Conservation (phyloP, 169 alveolate genomes). For the Amoebophrya sp. region DNA sequence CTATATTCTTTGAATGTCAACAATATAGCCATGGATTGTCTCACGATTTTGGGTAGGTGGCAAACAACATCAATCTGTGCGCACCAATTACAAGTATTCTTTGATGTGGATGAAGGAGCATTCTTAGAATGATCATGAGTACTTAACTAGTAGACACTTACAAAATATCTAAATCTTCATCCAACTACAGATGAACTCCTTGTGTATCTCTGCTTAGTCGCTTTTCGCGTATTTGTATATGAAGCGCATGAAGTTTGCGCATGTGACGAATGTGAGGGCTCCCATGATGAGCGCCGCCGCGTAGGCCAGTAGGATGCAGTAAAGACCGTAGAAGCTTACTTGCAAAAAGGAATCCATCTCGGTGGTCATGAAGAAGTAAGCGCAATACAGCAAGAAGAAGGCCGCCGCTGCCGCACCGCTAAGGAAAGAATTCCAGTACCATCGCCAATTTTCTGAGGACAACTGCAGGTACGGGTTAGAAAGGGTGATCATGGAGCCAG, state of each 20-base stretch:
- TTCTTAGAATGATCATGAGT: no score
- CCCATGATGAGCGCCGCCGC: slow-evolving; percentile 20
- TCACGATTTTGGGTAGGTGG: no score
- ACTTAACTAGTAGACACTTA: no score
- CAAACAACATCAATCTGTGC: no score
- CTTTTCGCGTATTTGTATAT: neutral
- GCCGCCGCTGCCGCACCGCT: neutral
- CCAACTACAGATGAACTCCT: no score
- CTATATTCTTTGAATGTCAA: no score
- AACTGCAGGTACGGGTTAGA: slow-evolving; percentile 31
- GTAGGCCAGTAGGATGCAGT: slow-evolving; percentile 26
- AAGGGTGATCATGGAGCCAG: no score
- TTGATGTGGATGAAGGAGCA: no score
- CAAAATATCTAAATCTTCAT: no score
- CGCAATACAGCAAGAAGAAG: slow-evolving; percentile 22
- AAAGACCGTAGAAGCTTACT: neutral
- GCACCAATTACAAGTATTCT: no score
- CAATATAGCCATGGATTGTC: no score
- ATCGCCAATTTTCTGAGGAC: neutral
- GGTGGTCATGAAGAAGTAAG: neutral
- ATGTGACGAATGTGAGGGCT: neutral
- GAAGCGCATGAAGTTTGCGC: slow-evolving; percentile 27
- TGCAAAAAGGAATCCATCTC: slow-evolving; percentile 24
- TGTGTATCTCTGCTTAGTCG: no score
- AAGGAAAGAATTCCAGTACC: slow-evolving; percentile 27